Evolutionary conservation across 2,329 filamentous ascomycete species (phyloP).

Genomic region (Ceratocystis eucalypticola): DNA sequence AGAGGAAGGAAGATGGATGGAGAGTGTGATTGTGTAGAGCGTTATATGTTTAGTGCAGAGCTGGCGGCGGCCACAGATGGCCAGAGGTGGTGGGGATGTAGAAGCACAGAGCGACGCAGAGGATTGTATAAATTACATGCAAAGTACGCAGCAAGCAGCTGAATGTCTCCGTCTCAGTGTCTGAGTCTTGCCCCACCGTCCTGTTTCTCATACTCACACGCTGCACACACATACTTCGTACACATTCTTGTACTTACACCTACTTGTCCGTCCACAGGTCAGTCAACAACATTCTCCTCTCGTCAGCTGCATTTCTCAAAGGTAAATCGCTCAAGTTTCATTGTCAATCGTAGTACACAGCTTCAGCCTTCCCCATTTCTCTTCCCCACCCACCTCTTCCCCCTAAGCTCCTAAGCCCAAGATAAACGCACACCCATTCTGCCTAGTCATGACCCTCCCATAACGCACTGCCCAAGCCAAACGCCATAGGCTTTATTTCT

Average conservation of each 20-base stretch:
- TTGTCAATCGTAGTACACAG: background rate
- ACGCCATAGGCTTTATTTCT: slow-evolving; percentile 20
- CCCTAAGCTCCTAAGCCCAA: background rate
- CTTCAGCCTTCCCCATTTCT: background rate
- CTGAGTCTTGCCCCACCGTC: too few relatives aligned
- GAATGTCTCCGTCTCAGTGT: too few relatives aligned
- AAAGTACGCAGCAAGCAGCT: too few relatives aligned
- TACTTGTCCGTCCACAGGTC: too few relatives aligned
- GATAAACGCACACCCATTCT: background rate
- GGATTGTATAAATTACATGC: too few relatives aligned
- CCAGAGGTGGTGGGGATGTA: too few relatives aligned
- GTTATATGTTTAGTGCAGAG: background rate
- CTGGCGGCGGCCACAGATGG: too few relatives aligned
- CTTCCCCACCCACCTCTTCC: background rate
- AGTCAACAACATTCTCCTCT: too few relatives aligned
- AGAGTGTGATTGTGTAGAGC: background rate
- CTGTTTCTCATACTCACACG: too few relatives aligned
- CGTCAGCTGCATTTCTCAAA: background rate
- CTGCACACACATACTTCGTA: too few relatives aligned
- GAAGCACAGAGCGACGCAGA: too few relatives aligned
- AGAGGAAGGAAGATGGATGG: too few relatives aligned
- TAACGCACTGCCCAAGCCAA: background rate
- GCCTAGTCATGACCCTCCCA: background rate
- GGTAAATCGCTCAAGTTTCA: slow-evolving; percentile 4
- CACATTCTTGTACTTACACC: background rate